These are phyloP conservation scores for Calocybe cyanea DNA, from an alignment of 768 basidiomycete genomes.

Conservation along the genomic window DNA sequence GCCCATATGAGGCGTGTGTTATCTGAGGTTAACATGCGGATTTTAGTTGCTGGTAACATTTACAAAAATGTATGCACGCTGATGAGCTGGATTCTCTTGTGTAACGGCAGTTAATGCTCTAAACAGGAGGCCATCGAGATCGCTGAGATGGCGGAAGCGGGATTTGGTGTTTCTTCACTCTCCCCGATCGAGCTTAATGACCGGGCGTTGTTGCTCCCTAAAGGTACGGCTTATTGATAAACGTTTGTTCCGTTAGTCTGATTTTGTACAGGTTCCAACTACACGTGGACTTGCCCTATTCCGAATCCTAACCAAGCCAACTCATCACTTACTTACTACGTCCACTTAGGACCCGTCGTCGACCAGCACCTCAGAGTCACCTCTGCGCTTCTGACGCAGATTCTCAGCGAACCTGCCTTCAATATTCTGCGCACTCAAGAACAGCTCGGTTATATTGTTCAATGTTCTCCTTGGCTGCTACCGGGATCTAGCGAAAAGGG, in stretches of 20 bases:
- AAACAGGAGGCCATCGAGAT: constrained; percentile 72
- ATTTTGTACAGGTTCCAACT: constrained; percentile 56
- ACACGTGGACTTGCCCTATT: constrained; percentile 59
- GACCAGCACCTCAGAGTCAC: constrained; percentile 65
- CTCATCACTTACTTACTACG: constrained; percentile 81
- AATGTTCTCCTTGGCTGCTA: constrained; percentile 51
- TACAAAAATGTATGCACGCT: constrained; percentile 62
- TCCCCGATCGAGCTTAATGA: constrained; percentile 52
- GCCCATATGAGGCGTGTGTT: constrained; percentile 57
- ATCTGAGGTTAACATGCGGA: constrained; percentile 61
- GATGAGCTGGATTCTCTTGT: neutral
- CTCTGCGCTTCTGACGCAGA: constrained; percentile 72
- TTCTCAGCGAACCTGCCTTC: constrained; percentile 90
- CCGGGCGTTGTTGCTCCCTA: constrained; percentile 62
- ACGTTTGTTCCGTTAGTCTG: neutral
- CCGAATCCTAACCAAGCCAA: constrained; percentile 87
- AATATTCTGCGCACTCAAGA: constrained; percentile 89
- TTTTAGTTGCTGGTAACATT: constrained; percentile 82
- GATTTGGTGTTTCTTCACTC: constrained; percentile 53
- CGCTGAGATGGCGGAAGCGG: constrained; percentile 66
- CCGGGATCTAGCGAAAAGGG: constrained; percentile 70
- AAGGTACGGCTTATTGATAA: constrained; percentile 39
- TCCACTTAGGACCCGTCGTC: constrained; percentile 68
- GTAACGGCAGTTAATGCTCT: constrained; percentile 4
- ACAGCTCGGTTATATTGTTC: constrained; percentile 93